Evolutionary conservation across 2,329 filamentous ascomycete genomes (phyloP).

Genomic region (Kalmusia sp.): DNA sequence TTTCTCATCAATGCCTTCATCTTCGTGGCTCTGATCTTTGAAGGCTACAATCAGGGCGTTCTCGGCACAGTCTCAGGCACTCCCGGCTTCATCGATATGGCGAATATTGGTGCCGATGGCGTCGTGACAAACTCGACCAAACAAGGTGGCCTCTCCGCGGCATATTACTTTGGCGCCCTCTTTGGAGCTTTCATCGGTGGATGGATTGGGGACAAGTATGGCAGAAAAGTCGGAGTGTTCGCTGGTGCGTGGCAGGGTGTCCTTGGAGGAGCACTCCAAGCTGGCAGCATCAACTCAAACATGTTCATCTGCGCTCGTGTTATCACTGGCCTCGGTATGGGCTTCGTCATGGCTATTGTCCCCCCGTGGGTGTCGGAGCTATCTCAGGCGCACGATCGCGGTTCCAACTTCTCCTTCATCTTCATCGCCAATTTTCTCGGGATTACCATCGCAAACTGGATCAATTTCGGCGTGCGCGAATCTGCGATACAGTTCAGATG

Average conservation of each 20-base stretch:
- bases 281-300: slow-evolving; percentile 60
- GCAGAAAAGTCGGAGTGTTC: slow-evolving; percentile 22
- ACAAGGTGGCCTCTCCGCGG: not conserved
- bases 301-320: slow-evolving; percentile 56
- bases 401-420: slow-evolving; percentile 74
- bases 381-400: slow-evolving; percentile 68
- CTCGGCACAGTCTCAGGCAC: slow-evolving; percentile 23
- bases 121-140: slow-evolving; percentile 6
- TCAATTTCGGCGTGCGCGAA: slow-evolving; percentile 61
- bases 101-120: slow-evolving; percentile 21
- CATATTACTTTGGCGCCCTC: slow-evolving; percentile 14
- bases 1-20: slow-evolving; percentile 1
- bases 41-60: slow-evolving; percentile 32
- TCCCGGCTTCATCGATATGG: slow-evolving; percentile 12
- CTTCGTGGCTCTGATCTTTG: slow-evolving; percentile 13
- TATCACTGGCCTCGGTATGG: slow-evolving; percentile 70
- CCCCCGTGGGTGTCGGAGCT: slow-evolving; percentile 75
- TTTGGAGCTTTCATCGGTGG: slow-evolving; percentile 14
- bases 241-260: slow-evolving; percentile 16
- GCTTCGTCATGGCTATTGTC: slow-evolving; percentile 71
- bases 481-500: slow-evolving; percentile 59
- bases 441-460: slow-evolving; percentile 65
- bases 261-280: slow-evolving; percentile 67
- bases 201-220: slow-evolving; percentile 17
- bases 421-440: slow-evolving; percentile 69